Percentiles rank a stretch among this genome's conserved stretches.
phyloP scores from a whole-genome alignment of 2,329 filamentous ascomycete species.

The Ambrosiella beaveri region DNA sequence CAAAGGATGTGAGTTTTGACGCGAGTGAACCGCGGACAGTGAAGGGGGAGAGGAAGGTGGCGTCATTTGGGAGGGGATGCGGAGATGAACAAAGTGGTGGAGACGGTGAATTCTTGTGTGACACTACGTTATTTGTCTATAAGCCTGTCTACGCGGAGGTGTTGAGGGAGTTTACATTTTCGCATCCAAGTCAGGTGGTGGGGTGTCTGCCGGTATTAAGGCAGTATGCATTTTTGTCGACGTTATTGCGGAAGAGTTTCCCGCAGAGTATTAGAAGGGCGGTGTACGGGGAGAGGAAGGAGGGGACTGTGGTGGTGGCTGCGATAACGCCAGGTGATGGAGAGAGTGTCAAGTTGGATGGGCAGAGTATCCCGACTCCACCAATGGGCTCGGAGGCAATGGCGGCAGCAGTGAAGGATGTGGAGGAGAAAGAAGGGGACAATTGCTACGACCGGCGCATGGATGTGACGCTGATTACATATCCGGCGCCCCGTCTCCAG shows the following conservation, averaged over 20 bases:
- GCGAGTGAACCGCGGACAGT: slow-evolving; percentile 42
- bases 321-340: not conserved
- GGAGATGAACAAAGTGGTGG: not conserved
- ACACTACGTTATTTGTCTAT: slow-evolving; percentile 49
- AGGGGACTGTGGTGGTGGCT: not conserved
- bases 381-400: not conserved
- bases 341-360: not conserved
- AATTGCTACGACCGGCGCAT: not conserved
- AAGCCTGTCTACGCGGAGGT: slow-evolving; percentile 55
- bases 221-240: slow-evolving; percentile 57
- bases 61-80: not conserved
- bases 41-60: slow-evolving; percentile 21
- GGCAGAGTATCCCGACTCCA: not conserved
- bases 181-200: slow-evolving; percentile 60
- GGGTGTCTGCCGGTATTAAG: slow-evolving; percentile 56
- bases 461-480: slow-evolving; percentile 32
- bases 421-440: not conserved
- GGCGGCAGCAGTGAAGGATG: not conserved
- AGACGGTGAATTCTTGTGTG: slow-evolving; percentile 13
- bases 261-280: not conserved
- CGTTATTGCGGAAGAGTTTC: slow-evolving; percentile 39
- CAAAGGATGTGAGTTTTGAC: slow-evolving; percentile 7
- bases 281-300: not conserved
- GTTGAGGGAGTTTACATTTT: slow-evolving; percentile 54
- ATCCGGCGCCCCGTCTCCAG: slow-evolving; percentile 31